These are phyloP conservation scores for Mariannaea elegans DNA, from an alignment of 2,329 filamentous ascomycete species.

Conservation along the genomic window DNA sequence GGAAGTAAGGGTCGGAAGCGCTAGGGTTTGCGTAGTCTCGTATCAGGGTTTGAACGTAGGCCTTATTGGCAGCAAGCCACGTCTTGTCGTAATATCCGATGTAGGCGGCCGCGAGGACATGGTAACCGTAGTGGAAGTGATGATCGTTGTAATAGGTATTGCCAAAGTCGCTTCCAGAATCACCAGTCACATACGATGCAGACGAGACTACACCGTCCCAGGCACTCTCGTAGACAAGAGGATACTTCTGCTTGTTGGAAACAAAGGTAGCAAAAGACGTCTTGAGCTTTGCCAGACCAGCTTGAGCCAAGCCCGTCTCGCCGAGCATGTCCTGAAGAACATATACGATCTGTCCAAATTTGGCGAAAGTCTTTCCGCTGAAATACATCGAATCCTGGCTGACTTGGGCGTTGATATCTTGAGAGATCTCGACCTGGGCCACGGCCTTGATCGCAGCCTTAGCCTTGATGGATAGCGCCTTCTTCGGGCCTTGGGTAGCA, in stretches of 20 bases:
- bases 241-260: constrained; percentile 72
- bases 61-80: constrained; percentile 78
- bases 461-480: constrained; percentile 59
- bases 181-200: constrained; percentile 74
- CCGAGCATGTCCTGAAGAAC: constrained; percentile 70
- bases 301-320: constrained; percentile 64
- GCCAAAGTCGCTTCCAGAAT: constrained; percentile 83
- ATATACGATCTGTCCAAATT: constrained; percentile 77
- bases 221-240: constrained; percentile 71
- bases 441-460: constrained; percentile 67
- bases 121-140: constrained; percentile 86
- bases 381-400: constrained; percentile 92
- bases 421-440: constrained; percentile 76
- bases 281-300: constrained; percentile 70
- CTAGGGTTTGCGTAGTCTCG: constrained; percentile 85
- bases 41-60: constrained; percentile 84
- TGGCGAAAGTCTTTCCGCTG: constrained; percentile 84
- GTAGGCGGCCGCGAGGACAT: constrained; percentile 85
- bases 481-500: constrained; percentile 58
- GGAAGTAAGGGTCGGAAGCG: constrained; percentile 76
- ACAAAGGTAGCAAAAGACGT: constrained; percentile 72
- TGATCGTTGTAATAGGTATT: constrained; percentile 86
- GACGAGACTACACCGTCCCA: constrained; percentile 87
- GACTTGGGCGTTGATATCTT: constrained; percentile 77
- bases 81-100: constrained; percentile 80